A percentile compares a stretch with the other conserved stretches of the same genome.
phyloP scores from a whole-genome alignment of 108 stramenopile genomes.

The Schizochytrium sp. region DNA sequence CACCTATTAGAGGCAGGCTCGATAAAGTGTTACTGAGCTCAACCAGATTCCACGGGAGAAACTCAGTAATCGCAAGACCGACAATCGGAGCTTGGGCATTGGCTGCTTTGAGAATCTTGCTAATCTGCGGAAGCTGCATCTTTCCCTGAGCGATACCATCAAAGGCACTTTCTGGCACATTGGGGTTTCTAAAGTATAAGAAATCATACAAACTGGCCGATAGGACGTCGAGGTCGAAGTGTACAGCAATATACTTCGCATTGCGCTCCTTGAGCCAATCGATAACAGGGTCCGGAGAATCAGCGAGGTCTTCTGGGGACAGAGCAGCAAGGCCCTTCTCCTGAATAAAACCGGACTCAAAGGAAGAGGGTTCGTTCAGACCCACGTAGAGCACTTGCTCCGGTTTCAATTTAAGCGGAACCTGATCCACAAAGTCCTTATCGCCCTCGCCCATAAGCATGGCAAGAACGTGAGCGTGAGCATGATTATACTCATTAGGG shows the following conservation, averaged over 20 bases:
- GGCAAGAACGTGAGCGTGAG: conserved; percentile 26
- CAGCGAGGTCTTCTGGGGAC: neutral
- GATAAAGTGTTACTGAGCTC: neutral
- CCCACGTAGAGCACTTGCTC: neutral
- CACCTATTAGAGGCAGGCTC: neutral
- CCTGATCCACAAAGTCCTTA: conserved; percentile 8
- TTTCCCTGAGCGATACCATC: neutral
- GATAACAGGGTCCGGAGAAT: neutral
- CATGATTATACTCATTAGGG: neutral
- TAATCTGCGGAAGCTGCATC: neutral
- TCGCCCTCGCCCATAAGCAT: neutral
- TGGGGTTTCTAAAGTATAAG: neutral
- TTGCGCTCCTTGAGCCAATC: conserved; percentile 11
- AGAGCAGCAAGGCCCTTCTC: neutral
- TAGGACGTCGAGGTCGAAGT: conserved; percentile 1
- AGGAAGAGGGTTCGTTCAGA: neutral
- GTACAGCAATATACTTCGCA: conserved; percentile 15
- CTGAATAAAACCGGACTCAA: neutral
- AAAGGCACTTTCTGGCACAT: neutral
- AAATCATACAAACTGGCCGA: neutral
- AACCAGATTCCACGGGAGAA: neutral
- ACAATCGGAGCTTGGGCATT: neutral
- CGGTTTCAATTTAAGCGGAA: neutral
- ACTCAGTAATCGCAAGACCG: neutral
- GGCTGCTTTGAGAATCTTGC: neutral